phyloP scores from a whole-genome alignment of 2,329 filamentous ascomycete species.

The Beauveria scarabaeidicola region DNA sequence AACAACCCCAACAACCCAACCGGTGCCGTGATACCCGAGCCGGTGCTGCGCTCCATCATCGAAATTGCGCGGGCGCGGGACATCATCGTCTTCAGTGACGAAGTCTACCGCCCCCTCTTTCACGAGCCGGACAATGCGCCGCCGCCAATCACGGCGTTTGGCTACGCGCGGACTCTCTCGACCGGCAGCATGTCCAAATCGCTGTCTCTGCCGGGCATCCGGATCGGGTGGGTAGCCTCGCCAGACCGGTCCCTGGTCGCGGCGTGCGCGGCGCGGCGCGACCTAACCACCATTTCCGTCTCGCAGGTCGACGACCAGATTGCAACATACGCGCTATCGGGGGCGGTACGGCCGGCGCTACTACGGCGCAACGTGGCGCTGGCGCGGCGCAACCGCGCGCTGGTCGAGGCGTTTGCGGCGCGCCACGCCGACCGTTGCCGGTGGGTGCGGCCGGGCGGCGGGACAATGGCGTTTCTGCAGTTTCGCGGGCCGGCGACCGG shows the following conservation, averaged over 20 bases:
- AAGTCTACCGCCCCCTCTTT: slow-evolving; percentile 79
- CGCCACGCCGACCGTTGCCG: slow-evolving; percentile 54
- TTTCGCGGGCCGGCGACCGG: slow-evolving; percentile 48
- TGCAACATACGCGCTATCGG: slow-evolving; percentile 63
- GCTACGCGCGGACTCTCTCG: slow-evolving; percentile 61
- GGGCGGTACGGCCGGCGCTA: slow-evolving; percentile 29
- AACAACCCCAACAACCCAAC: slow-evolving; percentile 82
- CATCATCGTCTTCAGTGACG: slow-evolving; percentile 65
- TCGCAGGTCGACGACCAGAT: slow-evolving; percentile 61
- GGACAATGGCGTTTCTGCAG: slow-evolving; percentile 70
- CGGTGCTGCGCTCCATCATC: slow-evolving; percentile 52
- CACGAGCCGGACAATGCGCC: slow-evolving; percentile 48
- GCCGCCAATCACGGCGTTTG: slow-evolving; percentile 61
- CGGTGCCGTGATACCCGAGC: slow-evolving; percentile 57
- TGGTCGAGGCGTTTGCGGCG: slow-evolving; percentile 60
- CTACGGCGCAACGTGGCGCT: slow-evolving; percentile 38
- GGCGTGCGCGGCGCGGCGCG: slow-evolving; percentile 54
- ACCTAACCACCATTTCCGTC: slow-evolving; percentile 77
- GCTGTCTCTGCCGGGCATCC: slow-evolving; percentile 73
- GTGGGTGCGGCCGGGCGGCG: slow-evolving; percentile 68
- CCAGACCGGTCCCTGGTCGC: slow-evolving; percentile 54
- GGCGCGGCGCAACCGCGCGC: slow-evolving; percentile 56
- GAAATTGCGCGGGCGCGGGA: slow-evolving; percentile 52
- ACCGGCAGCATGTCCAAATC: slow-evolving; percentile 82
- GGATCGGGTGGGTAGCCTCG: slow-evolving; percentile 75